phyloP scores from a whole-genome alignment of 768 basidiomycete genomes.

The Hericium erinaceus region DNA sequence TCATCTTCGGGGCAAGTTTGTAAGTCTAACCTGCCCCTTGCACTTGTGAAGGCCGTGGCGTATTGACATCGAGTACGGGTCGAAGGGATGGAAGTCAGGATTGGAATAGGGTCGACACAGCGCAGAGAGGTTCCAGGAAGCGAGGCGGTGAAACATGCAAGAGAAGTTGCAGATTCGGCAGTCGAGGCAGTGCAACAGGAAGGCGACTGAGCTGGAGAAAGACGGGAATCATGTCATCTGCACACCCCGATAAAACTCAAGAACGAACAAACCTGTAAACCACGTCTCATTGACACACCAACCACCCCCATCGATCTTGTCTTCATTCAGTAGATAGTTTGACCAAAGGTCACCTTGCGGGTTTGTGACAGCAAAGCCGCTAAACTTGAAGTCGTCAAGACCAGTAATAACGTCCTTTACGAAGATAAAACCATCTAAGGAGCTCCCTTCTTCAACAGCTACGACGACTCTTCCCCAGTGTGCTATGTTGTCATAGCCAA shows the following conservation, averaged over 20 bases:
- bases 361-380: constrained; percentile 11
- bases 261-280: constrained; percentile 23
- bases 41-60: too few relatives aligned
- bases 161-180: constrained; percentile 2
- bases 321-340: constrained; percentile 27
- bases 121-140: constrained; percentile 22
- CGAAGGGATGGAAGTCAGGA: constrained; percentile 26
- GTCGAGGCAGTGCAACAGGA: constrained; percentile 15
- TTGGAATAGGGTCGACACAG: constrained; percentile 48
- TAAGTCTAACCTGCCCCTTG: too few relatives aligned
- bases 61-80: constrained; percentile 17
- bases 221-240: neutral
- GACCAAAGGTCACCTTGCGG: constrained; percentile 33
- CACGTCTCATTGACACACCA: constrained; percentile 10
- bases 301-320: constrained; percentile 6
- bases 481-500: constrained; percentile 51
- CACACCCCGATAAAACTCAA: neutral
- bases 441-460: constrained; percentile 47
- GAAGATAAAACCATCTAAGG: constrained; percentile 45
- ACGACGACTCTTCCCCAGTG: constrained; percentile 39
- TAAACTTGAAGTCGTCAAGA: constrained; percentile 53
- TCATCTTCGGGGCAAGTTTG: too few relatives aligned
- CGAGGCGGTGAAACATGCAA: constrained; percentile 35
- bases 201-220: constrained; percentile 19
- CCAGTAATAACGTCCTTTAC: constrained; percentile 51